A percentile compares a stretch with the other conserved stretches of the same genome.
These are phyloP conservation scores for Mycosphaerelloides madeirae DNA, from an alignment of 2,329 filamentous ascomycete species.

Conservation along the genomic window DNA sequence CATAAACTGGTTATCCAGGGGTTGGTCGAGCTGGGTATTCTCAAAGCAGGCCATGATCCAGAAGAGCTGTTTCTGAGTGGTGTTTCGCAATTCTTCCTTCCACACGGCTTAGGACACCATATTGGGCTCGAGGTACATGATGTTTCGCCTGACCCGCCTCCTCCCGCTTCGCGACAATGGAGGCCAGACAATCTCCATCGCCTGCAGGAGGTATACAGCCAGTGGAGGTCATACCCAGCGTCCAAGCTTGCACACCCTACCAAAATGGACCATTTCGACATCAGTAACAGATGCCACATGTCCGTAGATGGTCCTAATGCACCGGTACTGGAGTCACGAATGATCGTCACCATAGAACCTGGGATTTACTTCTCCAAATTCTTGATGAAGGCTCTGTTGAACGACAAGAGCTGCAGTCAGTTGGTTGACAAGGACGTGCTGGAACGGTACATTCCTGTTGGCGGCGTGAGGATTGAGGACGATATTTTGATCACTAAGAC, in stretches of 20 bases:
- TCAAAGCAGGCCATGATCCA: conserved; percentile 51
- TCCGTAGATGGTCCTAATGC: conserved; percentile 9
- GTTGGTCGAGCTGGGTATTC: conserved; percentile 67
- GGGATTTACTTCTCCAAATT: conserved; percentile 74
- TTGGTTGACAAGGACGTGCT: conserved; percentile 64
- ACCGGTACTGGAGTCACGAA: conserved; percentile 51
- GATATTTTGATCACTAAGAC: conserved; percentile 73
- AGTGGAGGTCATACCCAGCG: conserved; percentile 61
- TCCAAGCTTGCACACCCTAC: conserved; percentile 61
- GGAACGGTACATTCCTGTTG: conserved; percentile 68
- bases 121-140: conserved; percentile 50
- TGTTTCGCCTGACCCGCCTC: conserved; percentile 30
- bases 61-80: conserved; percentile 41
- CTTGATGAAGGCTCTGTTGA: conserved; percentile 62
- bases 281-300: conserved; percentile 1
- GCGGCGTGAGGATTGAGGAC: conserved; percentile 86
- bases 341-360: conserved; percentile 90
- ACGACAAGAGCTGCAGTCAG: conserved; percentile 52
- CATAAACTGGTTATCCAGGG: conserved; percentile 79
- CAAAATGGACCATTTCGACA: conserved; percentile 1
- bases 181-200: neutral
- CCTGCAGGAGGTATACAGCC: neutral
- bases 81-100: conserved; percentile 44
- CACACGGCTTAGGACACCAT: conserved; percentile 48
- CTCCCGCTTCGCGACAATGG: conserved; percentile 5